Base-by-base conservation (phyloP, 371 early-diverging fungal genomes). In the Blakeslea trispora region DNA sequence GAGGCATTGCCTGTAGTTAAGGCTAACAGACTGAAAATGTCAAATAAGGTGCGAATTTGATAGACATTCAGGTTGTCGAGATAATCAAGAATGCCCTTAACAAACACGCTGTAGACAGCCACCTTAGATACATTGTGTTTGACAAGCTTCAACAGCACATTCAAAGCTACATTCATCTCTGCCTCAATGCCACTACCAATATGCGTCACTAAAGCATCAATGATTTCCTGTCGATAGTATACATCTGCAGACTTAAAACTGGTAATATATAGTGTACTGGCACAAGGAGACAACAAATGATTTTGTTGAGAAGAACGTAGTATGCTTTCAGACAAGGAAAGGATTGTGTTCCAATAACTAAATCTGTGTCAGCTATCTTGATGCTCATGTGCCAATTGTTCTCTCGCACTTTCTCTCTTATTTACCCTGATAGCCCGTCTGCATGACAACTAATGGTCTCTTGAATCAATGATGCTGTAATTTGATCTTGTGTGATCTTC, bases 21-120 rank as follows among this genome's bases (percentile, higher is more conserved):
- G 4, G 86, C 85, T 22, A 92, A 60, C 5, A 81, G 66, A n/a
- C 91, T 87, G 40, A 90, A 81, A 0, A 88, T 71, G 35, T 86
- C 80, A 61, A 92, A 93, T 2, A 92, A 64, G 5, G 79, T 63
- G 28, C 90, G 80, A 32, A 87, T 81, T 40, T 91, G 91, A 11
- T 80, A 79, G 5, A 86, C 55, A 8, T 75, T 63, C 21, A 93
- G 59, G 40, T 85, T 87, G 43, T 90, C 92, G 21, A 92, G 61
- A 49, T 89, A 91, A 64, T 92, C 92, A 17, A 93, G 65, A 7
- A 92, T 73, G 0, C 91, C 90, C 52, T 91, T 91, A 39, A 93
- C 79, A 61, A 91, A 91, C 3, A 86, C 81, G 31, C 80, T 78
- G 60, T 87, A 91, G 21, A 72, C 79, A 11, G 76, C 72, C 45